Conservation (phyloP, 345 rosid genomes). For the Noccaea bulbosa region DNA sequence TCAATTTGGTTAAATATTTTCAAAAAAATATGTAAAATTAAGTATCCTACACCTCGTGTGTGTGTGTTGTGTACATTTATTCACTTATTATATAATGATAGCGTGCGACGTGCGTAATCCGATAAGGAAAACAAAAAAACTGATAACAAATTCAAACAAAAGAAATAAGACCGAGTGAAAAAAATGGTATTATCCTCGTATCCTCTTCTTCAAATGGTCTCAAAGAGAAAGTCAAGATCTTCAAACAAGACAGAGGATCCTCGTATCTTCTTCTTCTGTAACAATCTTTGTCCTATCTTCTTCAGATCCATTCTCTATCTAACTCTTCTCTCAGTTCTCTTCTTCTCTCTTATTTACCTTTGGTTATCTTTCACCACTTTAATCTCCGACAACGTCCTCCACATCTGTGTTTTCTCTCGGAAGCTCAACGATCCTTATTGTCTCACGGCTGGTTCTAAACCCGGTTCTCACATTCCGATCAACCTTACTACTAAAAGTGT, state of each 20-base stretch:
- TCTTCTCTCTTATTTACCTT: slow-evolving; percentile 47
- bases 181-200: slow-evolving; percentile 22
- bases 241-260: slow-evolving; percentile 27
- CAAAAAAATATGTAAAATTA: neutral
- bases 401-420: slow-evolving; percentile 69
- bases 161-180: slow-evolving; percentile 6
- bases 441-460: slow-evolving; percentile 67
- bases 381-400: slow-evolving; percentile 62
- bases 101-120: neutral
- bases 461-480: slow-evolving; percentile 37
- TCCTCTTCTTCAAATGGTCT: no score
- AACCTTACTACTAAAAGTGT: slow-evolving; percentile 17
- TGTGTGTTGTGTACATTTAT: neutral
- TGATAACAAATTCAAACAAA: neutral
- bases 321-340: slow-evolving; percentile 50
- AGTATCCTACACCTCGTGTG: slow-evolving; percentile 1
- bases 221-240: slow-evolving; percentile 27
- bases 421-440: slow-evolving; percentile 71
- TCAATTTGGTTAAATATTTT: neutral
- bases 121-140: neutral
- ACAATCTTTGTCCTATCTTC: slow-evolving; percentile 19
- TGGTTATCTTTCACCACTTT: slow-evolving; percentile 56
- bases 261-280: slow-evolving; percentile 23
- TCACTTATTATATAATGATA: slow-evolving; percentile 6
- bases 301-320: slow-evolving; percentile 32